Evolutionary conservation across 2,329 filamentous ascomycete species (phyloP), one percentile per base, ranked within the genome.

Genomic region (Fusarium staphyleae): DNA sequence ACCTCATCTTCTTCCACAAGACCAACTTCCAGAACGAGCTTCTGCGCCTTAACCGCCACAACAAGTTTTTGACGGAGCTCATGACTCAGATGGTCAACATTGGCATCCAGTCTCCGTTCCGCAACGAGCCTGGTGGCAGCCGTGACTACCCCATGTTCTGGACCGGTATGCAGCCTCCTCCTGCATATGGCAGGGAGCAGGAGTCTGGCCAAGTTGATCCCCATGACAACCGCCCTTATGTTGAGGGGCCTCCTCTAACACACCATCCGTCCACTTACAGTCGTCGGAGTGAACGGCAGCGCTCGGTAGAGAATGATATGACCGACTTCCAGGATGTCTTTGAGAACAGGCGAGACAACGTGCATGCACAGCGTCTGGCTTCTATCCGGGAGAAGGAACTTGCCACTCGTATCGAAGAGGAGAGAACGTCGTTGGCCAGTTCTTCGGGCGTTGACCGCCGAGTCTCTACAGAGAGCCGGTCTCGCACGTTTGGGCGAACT

Each of bases 1-100:
- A 96, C 73, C 86, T 98, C 50, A 87, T 97, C 68, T 96, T 96
- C 79, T 97, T 97, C 79, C 96, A 97, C 82, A 97, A 97, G 74
- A 91, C 89, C 53, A 97, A 93, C 72, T 97, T 90, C 84, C 93
- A 98, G 71, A 97, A 97, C 70, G 93, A 98, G 71, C 80, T 96
- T 36, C 81, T 97, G 18, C 92, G 93, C 76, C 83, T 98, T 3
- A 90, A 89, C 65, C 86, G 93, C 14, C 90, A 95, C 67, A 97
- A 97, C 80, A 95, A 93, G 70, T 96, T 98, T 74, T 92, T 96
- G 62, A 92, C 89, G 60, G 91, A 95, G 57, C 78, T 98, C 68
- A 96, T 96, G 88, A 80, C 89, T 30, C 86, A 90, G 48, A 92
- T 97, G 79, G 83, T 89, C 56, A 86, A 91, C 48, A 81, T 93